Base-by-base conservation (phyloP, 169 alveolate species). In the Eimeria sp. region DNA sequence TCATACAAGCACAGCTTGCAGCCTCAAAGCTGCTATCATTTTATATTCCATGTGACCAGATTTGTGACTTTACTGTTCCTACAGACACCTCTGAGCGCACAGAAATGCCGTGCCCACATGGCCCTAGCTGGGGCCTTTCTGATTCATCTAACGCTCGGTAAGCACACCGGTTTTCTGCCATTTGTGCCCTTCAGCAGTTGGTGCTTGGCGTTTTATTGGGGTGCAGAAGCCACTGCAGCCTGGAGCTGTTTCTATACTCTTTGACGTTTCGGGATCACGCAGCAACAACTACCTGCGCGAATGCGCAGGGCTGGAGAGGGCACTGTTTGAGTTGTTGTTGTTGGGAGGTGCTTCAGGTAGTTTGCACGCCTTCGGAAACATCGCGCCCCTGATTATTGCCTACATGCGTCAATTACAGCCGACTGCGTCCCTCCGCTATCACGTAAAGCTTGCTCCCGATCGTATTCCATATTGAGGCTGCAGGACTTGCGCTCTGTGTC, bases 321-420 rank as follows among this genome's bases (percentile, higher is more conserved):
- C 90, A 14, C 25, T 51, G 45, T 47, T 49, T 40, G 47, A 63
- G 51, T 27, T 57, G n/a, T n/a, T 34, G 16, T 18, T 63, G 51
- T 14, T 70, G 47, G 51, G 51, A 14, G 57, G 5, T 61, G 4
- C 40, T n/a, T 30, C 93, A 86, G 95, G 95, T 11, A 70, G 87
- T 40, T 54, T 73, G n/a, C 95, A 89, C 76, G 84, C 88, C 27
- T 89, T 70, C 78, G 95, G 95, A 22, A 89, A 89, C 63, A 89
- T 89, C 22, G 86, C 95, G 47, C 89, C 89, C n/a, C 65, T 47
- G 58, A 73, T 89, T 78, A 72, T 73, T 61, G 84, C 95, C 54
- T 89, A 89, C 78, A 70, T 89, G 87, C 89, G 95, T 43, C 82
- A 34, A n/a, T 49, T 86, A 49, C 93, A 86, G 93, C 93, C 93